These are phyloP conservation scores for Aphanomyces invadans DNA, from an alignment of 352 stramenopile genomes.

Conservation along the genomic window DNA sequence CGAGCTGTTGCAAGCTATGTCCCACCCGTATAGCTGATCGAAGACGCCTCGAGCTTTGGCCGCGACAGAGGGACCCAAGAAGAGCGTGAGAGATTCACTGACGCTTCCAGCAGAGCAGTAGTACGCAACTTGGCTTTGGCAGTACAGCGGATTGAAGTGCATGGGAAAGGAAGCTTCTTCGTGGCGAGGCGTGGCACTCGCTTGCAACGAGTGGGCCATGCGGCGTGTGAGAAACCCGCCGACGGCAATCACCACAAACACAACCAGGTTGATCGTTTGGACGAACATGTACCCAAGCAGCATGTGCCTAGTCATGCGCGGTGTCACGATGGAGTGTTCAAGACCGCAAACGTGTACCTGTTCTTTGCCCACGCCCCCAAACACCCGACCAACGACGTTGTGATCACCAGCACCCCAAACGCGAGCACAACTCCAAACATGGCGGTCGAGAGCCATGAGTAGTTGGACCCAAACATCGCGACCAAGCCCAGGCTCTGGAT, in stretches of 20 bases:
- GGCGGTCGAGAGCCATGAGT: constrained; percentile 58
- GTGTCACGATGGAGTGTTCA: background rate
- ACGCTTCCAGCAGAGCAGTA: constrained; percentile 41
- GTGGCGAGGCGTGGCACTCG: constrained; percentile 33
- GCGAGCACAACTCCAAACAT: constrained; percentile 66
- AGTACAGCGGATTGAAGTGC: constrained; percentile 82
- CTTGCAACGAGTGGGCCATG: constrained; percentile 44
- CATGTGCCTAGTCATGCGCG: constrained; percentile 28
- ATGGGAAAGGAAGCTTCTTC: constrained; percentile 40
- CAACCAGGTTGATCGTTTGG: constrained; percentile 47
- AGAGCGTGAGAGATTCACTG: constrained; percentile 26
- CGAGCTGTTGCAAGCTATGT: constrained; percentile 15
- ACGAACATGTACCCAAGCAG: constrained; percentile 58
- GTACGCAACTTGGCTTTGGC: constrained; percentile 67
- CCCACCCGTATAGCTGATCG: constrained; percentile 20
- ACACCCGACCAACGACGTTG: constrained; percentile 55
- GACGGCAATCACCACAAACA: constrained; percentile 62
- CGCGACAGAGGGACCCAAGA: constrained; percentile 27
- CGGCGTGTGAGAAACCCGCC: constrained; percentile 47
- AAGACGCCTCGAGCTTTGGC: background rate
- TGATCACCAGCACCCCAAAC: constrained; percentile 58
- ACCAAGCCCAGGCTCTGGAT: constrained; percentile 67
- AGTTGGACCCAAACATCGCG: constrained; percentile 68
- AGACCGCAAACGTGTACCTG: constrained; percentile 32
- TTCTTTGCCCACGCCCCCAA: constrained; percentile 64